Evolutionary conservation across 2,329 filamentous ascomycete species (phyloP).

Genomic region (Colletotrichum magnum): DNA sequence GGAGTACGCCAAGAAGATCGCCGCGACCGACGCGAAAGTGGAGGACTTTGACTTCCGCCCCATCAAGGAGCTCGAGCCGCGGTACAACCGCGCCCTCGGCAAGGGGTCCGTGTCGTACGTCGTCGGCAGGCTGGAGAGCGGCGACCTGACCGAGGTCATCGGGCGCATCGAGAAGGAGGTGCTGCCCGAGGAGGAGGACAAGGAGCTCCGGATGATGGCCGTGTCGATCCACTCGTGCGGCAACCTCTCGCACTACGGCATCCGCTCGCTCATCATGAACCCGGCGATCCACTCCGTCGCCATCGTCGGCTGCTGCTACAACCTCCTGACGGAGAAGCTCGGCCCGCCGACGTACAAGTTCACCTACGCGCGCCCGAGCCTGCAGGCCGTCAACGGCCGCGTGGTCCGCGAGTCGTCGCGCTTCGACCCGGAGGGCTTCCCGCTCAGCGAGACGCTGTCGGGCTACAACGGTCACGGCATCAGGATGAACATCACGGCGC

Average conservation of each 20-base stretch:
- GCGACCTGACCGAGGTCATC: constrained; percentile 79
- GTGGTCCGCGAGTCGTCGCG: constrained; percentile 77
- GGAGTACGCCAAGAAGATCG: constrained; percentile 51
- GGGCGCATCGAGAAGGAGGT: constrained; percentile 68
- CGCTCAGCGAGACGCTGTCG: constrained; percentile 83
- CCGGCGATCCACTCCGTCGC: constrained; percentile 89
- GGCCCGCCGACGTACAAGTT: constrained; percentile 90
- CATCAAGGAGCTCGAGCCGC: constrained; percentile 62
- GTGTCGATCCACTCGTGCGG: constrained; percentile 98
- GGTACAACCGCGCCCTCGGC: constrained; percentile 71
- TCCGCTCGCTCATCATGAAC: constrained; percentile 88
- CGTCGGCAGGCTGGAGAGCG: constrained; percentile 80
- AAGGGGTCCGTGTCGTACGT: constrained; percentile 84
- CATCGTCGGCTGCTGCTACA: constrained; percentile 98
- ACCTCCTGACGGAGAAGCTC: constrained; percentile 90
- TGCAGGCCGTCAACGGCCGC: constrained; percentile 78
- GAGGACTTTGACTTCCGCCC: constrained; percentile 61
- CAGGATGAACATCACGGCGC: constrained; percentile 92
- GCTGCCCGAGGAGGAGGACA: constrained; percentile 44
- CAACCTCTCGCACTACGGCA: constrained; percentile 95
- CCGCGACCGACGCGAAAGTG: constrained; percentile 15
- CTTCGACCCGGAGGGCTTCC: constrained; percentile 93
- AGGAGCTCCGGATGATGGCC: constrained; percentile 77
- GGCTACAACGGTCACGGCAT: constrained; percentile 75
- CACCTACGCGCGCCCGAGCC: constrained; percentile 78